Conservation (phyloP, 1,139 yeast species). For the Sugiyamaella pinicola region DNA sequence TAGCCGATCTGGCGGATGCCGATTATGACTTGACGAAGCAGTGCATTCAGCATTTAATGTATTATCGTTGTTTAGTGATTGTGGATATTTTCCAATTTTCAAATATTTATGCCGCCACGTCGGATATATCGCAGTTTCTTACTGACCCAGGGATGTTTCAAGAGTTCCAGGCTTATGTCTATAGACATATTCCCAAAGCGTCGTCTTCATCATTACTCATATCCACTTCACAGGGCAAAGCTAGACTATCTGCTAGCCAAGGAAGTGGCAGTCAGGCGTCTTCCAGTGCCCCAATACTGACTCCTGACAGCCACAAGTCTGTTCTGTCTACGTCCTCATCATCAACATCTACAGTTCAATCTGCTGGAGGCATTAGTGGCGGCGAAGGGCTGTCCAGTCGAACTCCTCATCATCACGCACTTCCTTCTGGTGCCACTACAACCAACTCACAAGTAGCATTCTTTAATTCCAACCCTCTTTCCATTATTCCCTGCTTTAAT, state of each 20-base stretch:
- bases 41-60: slow-evolving; percentile 88
- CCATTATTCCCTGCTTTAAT: slow-evolving; percentile 48
- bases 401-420: background rate
- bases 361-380: background rate
- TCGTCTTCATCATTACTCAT: background rate
- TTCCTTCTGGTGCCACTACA: background rate
- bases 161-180: slow-evolving; percentile 83
- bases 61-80: slow-evolving; percentile 80
- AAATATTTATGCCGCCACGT: slow-evolving; percentile 87
- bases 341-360: slow-evolving; percentile 18
- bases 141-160: slow-evolving; percentile 67
- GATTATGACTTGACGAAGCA: slow-evolving; percentile 77
- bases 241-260: slow-evolving; percentile 4
- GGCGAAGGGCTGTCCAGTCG: background rate
- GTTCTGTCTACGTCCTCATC: slow-evolving; percentile 15
- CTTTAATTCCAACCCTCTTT: slow-evolving; percentile 1
- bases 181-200: slow-evolving; percentile 26
- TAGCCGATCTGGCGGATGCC: slow-evolving; percentile 79
- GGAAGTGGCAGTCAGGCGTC: slow-evolving; percentile 19
- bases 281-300: slow-evolving; percentile 10
- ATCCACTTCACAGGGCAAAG: slow-evolving; percentile 5
- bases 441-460: slow-evolving; percentile 1
- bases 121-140: slow-evolving; percentile 68
- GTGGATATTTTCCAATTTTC: slow-evolving; percentile 87
- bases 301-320: slow-evolving; percentile 20